These are phyloP conservation scores for Nymphaea colorata DNA, from an alignment of 164 flowering plant genomes.

Conservation along the genomic window DNA sequence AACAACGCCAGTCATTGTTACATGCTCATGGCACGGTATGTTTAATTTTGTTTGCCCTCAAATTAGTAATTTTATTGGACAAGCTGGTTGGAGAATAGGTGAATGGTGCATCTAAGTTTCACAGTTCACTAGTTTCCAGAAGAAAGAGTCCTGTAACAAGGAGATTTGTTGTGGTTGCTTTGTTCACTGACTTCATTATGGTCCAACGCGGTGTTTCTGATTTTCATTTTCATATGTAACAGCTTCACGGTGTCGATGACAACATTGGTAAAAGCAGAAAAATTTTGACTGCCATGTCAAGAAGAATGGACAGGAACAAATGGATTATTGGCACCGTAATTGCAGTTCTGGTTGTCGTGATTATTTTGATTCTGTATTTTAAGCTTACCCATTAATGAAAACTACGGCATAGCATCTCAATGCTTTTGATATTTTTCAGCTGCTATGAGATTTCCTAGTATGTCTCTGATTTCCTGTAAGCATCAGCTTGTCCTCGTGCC, in stretches of 20 bases:
- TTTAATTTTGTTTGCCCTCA: neutral
- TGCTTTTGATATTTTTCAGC: neutral
- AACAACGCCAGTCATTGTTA: slow-evolving; percentile 25
- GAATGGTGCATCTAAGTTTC: too few relatives aligned
- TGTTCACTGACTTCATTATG: too few relatives aligned
- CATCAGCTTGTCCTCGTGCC: neutral
- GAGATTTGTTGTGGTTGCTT: too few relatives aligned
- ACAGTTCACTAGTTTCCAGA: too few relatives aligned
- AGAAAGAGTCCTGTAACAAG: too few relatives aligned
- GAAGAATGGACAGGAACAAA: slow-evolving; percentile 24
- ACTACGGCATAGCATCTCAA: neutral
- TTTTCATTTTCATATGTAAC: neutral
- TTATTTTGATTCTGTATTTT: slow-evolving; percentile 19
- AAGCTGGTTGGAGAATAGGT: too few relatives aligned
- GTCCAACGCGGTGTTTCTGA: too few relatives aligned
- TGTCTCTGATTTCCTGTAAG: neutral
- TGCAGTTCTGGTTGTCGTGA: slow-evolving; percentile 18
- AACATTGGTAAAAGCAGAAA: slow-evolving; percentile 22
- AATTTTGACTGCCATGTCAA: slow-evolving; percentile 21
- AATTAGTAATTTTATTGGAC: too few relatives aligned
- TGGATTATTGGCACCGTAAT: slow-evolving; percentile 16
- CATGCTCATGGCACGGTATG: slow-evolving; percentile 18
- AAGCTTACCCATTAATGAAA: slow-evolving; percentile 15
- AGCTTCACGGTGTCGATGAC: slow-evolving; percentile 28
- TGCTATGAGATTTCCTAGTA: neutral